Conservation (phyloP, 345 rosid species). For the Euphorbia tirucalli region DNA sequence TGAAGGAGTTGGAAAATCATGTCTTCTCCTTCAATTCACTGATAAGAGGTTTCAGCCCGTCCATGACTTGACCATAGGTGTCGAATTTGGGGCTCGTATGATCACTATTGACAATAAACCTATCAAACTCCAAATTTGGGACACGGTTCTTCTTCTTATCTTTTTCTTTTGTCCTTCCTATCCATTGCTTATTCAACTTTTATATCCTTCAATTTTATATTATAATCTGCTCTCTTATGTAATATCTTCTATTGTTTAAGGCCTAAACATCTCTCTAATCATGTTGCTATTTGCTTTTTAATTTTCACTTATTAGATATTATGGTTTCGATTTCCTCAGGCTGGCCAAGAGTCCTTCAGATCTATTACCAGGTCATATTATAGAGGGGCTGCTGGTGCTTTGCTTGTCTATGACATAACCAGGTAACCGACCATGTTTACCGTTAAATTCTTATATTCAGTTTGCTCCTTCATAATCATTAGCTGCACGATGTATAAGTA, state of each 20-base stretch:
- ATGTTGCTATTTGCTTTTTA: background rate
- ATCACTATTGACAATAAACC: slow-evolving; percentile 92
- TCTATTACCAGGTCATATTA: slow-evolving; percentile 96
- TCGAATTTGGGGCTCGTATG: slow-evolving; percentile 94
- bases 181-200: background rate
- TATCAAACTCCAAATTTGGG: slow-evolving; percentile 98
- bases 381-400: slow-evolving; percentile 96
- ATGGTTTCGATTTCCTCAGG: slow-evolving; percentile 35
- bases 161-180: background rate
- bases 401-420: slow-evolving; percentile 97
- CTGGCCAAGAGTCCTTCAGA: slow-evolving; percentile 98
- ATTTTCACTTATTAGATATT: background rate
- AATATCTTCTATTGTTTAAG: too few species aligned
- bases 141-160: slow-evolving; percentile 52
- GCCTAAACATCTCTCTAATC: too few species aligned
- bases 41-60: slow-evolving; percentile 98
- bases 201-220: background rate
- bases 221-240: too few species aligned
- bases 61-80: slow-evolving; percentile 94
- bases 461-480: background rate
- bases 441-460: background rate
- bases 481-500: background rate
- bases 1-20: slow-evolving; percentile 94
- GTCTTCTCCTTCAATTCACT: slow-evolving; percentile 92
- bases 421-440: slow-evolving; percentile 38